Conservation (phyloP, 345 rosid genomes). For the Hevea brasiliensis region DNA sequence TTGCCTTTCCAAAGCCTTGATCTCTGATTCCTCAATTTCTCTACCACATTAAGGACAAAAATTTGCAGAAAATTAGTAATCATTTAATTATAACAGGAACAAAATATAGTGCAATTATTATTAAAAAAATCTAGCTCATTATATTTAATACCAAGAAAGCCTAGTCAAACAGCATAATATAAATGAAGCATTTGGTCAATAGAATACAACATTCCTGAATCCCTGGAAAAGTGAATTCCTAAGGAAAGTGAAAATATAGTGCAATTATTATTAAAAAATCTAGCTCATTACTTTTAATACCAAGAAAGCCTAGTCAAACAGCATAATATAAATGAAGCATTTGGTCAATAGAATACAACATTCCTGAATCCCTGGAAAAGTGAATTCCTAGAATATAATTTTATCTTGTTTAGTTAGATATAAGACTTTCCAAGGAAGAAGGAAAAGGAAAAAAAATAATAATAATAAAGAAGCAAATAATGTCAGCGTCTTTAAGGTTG, state of each 20-base stretch:
- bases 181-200: too few relatives aligned
- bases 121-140: not conserved
- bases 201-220: too few relatives aligned
- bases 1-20: constrained; percentile 88
- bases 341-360: too few relatives aligned
- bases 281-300: not conserved
- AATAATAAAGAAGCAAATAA: too few relatives aligned
- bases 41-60: constrained; percentile 33
- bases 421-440: too few relatives aligned
- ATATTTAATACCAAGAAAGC: not conserved
- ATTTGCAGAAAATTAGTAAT: constrained; percentile 14
- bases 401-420: too few relatives aligned
- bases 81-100: constrained; percentile 1
- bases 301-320: not conserved
- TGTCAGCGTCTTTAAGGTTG: too few relatives aligned
- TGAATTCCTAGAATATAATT: too few relatives aligned
- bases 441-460: too few relatives aligned
- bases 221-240: too few relatives aligned
- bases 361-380: too few relatives aligned
- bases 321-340: too few relatives aligned
- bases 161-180: not conserved
- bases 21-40: constrained; percentile 90
- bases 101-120: not conserved
- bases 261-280: not conserved
- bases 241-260: constrained; percentile 5